These are phyloP conservation scores for Paecilomyces variotii DNA, from an alignment of 2,329 filamentous ascomycete species.

Conservation along the genomic window DNA sequence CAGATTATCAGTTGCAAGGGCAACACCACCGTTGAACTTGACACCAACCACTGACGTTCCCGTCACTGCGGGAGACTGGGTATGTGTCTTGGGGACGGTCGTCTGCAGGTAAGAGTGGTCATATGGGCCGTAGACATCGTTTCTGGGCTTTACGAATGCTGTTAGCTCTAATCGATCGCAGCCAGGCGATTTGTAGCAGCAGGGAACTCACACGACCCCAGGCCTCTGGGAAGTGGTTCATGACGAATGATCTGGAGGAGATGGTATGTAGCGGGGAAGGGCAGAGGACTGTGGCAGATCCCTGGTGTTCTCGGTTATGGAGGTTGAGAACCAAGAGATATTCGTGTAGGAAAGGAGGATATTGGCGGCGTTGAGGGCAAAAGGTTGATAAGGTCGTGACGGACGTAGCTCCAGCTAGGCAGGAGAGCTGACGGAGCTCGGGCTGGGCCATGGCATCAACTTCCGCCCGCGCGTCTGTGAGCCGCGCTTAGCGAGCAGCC, in stretches of 20 bases:
- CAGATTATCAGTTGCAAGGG: constrained; percentile 94
- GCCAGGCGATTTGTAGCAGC: constrained; percentile 13
- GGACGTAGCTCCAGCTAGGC: constrained; percentile 16
- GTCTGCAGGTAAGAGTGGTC: constrained; percentile 75
- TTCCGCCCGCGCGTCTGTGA: constrained; percentile 2
- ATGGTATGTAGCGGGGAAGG: background rate
- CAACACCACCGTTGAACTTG: constrained; percentile 94
- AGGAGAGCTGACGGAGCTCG: constrained; percentile 32
- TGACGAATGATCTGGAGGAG: constrained; percentile 24
- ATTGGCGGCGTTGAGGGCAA: background rate
- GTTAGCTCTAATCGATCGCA: constrained; percentile 28
- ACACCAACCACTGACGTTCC: constrained; percentile 91
- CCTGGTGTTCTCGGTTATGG: background rate
- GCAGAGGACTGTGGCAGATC: background rate
- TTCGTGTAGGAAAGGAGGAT: background rate
- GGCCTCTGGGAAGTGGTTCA: constrained; percentile 59
- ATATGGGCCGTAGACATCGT: constrained; percentile 94
- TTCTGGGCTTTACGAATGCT: constrained; percentile 62
- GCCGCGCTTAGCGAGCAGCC: constrained; percentile 4
- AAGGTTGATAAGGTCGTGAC: background rate
- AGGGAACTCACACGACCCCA: constrained; percentile 55
- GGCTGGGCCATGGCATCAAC: constrained; percentile 9
- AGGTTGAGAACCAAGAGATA: background rate
- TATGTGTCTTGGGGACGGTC: constrained; percentile 68
- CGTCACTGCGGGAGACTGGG: constrained; percentile 87